Conservation (phyloP, 2,329 filamentous ascomycete species). For the Botrytis sinoallii region DNA sequence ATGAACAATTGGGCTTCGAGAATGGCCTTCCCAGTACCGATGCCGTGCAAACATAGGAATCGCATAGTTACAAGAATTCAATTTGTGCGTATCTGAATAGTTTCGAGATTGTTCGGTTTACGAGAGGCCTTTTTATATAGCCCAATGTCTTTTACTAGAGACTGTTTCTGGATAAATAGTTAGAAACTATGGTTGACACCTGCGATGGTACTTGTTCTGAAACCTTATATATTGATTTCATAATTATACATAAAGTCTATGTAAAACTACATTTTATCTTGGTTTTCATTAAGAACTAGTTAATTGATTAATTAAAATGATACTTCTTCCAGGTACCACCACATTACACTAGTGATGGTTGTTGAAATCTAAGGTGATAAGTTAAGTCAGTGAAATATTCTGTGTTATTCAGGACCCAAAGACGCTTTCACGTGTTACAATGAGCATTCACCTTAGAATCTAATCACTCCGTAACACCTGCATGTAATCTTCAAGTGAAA, state of each 20-base stretch:
- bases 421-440: background rate
- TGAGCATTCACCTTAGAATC: background rate
- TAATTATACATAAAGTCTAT: background rate
- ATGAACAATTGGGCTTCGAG: background rate
- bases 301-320: background rate
- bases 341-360: background rate
- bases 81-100: background rate
- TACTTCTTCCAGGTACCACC: background rate
- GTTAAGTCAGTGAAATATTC: background rate
- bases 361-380: background rate
- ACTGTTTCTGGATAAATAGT: background rate
- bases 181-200: background rate
- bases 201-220: background rate
- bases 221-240: background rate
- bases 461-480: background rate
- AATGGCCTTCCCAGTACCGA: background rate
- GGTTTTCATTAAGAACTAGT: background rate
- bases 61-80: background rate
- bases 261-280: background rate
- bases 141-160: background rate
- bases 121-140: background rate
- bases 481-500: background rate
- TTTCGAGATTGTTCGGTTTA: background rate
- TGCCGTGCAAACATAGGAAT: background rate
- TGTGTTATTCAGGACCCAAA: background rate